Base-by-base conservation (phyloP, 2,329 filamentous ascomycete genomes). In the Phoma sp. region DNA sequence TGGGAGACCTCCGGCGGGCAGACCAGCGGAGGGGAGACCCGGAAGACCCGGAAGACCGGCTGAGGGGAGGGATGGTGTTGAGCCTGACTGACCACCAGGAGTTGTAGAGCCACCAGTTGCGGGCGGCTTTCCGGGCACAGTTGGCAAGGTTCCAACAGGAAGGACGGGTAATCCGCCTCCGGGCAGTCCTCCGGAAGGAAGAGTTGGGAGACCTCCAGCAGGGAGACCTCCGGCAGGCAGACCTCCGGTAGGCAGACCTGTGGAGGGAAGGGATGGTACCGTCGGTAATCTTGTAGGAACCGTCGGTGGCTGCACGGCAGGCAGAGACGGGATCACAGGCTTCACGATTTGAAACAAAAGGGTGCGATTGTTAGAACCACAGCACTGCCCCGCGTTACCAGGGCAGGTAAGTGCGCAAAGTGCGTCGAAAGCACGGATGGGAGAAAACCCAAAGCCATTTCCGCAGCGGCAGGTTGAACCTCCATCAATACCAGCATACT, bases 381-480 rank as follows among this genome's bases (percentile, higher is more conserved):
- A 43, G 35, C 51, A 54, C 22, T 54, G 25, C 3, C 21, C 8
- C 6, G 33, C 6, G 7, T n/a, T 44, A 3, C 51, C 51, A 6
- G 32, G 25, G 10, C 51, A 54, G 2, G 22, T 29, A n/a, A 49
- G n/a, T 13, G 21, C 13, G 22, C 51, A 54, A 13, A 54, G 17
- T 4, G 27, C 21, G 7, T 54, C 51, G 13, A 19, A 4, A 6
- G 39, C 44, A 4, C 32, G 44, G 15, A 5, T 21, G 5, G 33
- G 44, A 9, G 25, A 21, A 27, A 54, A 54, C 13, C 25, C 15
- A 19, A 54, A 43, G 12, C 0, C 6, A 32, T 38, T 54, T 27
- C 44, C 51, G 10, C 51, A 54, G 19, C 51, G 51, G 29, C 51
- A 54, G 21, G 51, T 54, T 2, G 33, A n/a, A 0, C 44, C 51